Evolutionary conservation across 202 grass and related monocot species (phyloP).

Genomic region (Panicum virgatum): DNA sequence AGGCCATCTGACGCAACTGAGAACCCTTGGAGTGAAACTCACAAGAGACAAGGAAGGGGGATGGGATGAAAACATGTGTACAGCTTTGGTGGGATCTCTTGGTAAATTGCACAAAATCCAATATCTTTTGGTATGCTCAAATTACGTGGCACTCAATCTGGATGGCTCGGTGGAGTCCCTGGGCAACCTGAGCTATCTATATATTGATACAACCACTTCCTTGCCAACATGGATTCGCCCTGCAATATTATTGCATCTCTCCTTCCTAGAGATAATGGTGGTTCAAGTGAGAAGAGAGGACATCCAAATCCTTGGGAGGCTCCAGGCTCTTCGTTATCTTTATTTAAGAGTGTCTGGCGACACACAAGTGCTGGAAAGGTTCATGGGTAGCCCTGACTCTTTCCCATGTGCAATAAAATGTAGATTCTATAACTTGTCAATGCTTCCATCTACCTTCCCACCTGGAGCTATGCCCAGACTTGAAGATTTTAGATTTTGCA

Average conservation of each 20-base stretch:
- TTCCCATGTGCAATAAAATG: background rate
- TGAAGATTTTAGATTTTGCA: fast-evolving
- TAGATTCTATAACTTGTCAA: background rate
- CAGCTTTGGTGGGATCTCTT: background rate
- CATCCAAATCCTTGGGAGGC: background rate
- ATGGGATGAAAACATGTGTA: background rate
- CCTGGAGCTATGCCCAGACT: background rate
- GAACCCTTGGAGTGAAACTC: fast-evolving
- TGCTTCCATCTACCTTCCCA: background rate
- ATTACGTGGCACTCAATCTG: too few species aligned
- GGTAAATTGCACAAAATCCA: background rate
- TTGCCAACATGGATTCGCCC: background rate
- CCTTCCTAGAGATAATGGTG: fast-evolving
- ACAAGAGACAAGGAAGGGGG: fast-evolving
- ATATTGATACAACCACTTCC: fast-evolving
- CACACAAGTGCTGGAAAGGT: background rate
- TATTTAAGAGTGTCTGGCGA: fast-evolving
- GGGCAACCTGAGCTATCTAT: background rate
- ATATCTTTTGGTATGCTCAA: too few species aligned
- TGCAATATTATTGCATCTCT: background rate
- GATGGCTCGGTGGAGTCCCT: background rate
- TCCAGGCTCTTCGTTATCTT: background rate
- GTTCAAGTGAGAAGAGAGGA: background rate
- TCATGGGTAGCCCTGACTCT: too few species aligned
- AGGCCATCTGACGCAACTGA: background rate